Conservation (phyloP, 805 yeast species). For the Yamadazyma sp. region DNA sequence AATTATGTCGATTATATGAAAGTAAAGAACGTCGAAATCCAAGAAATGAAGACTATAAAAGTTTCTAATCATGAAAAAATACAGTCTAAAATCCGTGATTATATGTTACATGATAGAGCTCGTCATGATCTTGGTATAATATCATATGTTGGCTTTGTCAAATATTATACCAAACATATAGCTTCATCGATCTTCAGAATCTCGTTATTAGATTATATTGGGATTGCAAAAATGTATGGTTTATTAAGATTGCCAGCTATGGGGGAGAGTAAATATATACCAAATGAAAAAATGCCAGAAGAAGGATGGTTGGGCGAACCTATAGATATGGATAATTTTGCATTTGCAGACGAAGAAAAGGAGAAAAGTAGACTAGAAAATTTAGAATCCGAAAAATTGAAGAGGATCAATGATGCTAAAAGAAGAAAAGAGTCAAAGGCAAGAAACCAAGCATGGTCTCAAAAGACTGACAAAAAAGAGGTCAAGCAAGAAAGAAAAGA, state of each 20-base stretch:
- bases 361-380: slow-evolving; percentile 63
- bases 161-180: slow-evolving; percentile 82
- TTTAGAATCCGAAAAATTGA: slow-evolving; percentile 43
- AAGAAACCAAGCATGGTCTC: slow-evolving; percentile 77
- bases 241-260: slow-evolving; percentile 81
- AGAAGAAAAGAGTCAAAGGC: slow-evolving; percentile 42
- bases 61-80: slow-evolving; percentile 24
- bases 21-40: slow-evolving; percentile 59
- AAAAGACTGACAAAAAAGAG: slow-evolving; percentile 62
- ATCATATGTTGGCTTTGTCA: slow-evolving; percentile 78
- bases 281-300: slow-evolving; percentile 50
- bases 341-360: slow-evolving; percentile 60
- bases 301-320: slow-evolving; percentile 72
- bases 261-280: slow-evolving; percentile 75
- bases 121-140: slow-evolving; percentile 78
- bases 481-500: slow-evolving; percentile 60
- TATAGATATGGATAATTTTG: slow-evolving; percentile 65
- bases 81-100: slow-evolving; percentile 33
- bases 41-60: slow-evolving; percentile 29
- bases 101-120: slow-evolving; percentile 71
- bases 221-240: slow-evolving; percentile 74
- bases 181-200: slow-evolving; percentile 86
- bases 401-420: slow-evolving; percentile 38
- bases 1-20: slow-evolving; percentile 78
- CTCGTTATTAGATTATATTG: slow-evolving; percentile 65